Evolutionary conservation across 371 early-diverging fungal species (phyloP), one percentile per base, ranked within the genome.

Genomic region (Catenaria anguillulae): DNA sequence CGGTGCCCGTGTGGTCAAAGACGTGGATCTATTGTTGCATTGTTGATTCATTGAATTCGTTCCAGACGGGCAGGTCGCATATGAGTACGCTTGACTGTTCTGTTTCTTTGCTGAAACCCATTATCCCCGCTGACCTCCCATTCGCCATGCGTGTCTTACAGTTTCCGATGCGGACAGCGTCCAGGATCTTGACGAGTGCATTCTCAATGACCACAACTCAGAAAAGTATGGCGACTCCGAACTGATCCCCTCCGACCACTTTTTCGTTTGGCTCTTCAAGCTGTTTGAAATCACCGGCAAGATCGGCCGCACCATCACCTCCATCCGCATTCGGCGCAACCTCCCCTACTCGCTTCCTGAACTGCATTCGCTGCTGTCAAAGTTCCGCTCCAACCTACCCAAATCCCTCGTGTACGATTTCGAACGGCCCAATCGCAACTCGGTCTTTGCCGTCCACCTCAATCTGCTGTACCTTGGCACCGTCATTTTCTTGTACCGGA

Each of bases 191-290:
- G 52, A 50, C 8, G 52, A 50, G 31, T 50, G 52, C 31, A 13
- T 29, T 2, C 29, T 29, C 29, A 50, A 26, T 15, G 29, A 26
- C 29, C 12, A 8, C 29, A 50, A 50, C 52, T 8, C 3, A 13
- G 15, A 10, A 23, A 15, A 8, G 29, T 12, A 29, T 15, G 29
- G 6, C 31, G 29, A 24, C 21, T 26, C 26, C 15, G 52, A 50
- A 19, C 52, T 50, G 52, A 29, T 50, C 29, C 52, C 52, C 13
- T 8, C 26, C 29, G 29, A 50, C 52, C 52, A 50, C 52, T 50
- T 50, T 29, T 50, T 50, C 52, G 52, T 50, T 26, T 50, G 52
- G 52, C 29, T 50, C 29, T 50, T 50, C 52, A 50, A 50, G 52
- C 31, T 50, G 13, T 50, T 50, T 23, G 52, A 50, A 17, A 50